Evolutionary conservation across 257 asterid species (phyloP), one percentile per base, ranked within the genome.

Genomic region (Fraxinus pennsylvanica): DNA sequence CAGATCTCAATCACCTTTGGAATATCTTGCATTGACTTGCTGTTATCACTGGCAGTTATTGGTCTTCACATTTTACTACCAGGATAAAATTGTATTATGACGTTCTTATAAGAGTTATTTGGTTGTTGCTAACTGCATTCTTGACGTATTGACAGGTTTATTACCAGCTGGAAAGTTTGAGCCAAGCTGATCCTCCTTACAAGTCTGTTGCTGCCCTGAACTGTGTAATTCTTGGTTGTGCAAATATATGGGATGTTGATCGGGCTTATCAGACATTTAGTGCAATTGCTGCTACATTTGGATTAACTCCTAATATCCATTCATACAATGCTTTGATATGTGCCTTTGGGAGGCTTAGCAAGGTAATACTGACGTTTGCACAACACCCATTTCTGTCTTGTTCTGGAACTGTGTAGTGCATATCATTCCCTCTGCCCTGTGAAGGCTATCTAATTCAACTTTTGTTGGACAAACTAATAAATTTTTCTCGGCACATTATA

Each of bases 211-310:
- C 97, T 76, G 97, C 99, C 61, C 86, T 93, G 72, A 96, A 93
- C 78, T 93, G 99, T 84, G 72, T 96, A 69, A 86, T 96, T 74
- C 90, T 93, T 79, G 99, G 99, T 21, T 96, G 99, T 85, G 98
- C 97, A 76, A 92, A 93, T 84, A 89, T 89, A 79, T 92, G 98
- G 97, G 99, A 96, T 80, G 90, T 90, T 70, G 98, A 96, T 76
- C 99, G 98, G 74, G 97, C 98, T 63, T 96, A 92, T 88, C 97
- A 87, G 88, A 93, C 98, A 25, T 93, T 96, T 86, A 75, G 61
- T 71, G 91, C 97, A 72, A 91, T 96, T 67, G 91, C 85, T 35
- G 19, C 89, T 72, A 74, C 86, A 72, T 93, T 96, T 80, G 97
- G 94, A 57, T 85, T 96, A 83, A 89, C 84, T 25, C 95, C 98